Percentiles rank a stretch among this genome's conserved stretches.
These are phyloP conservation scores for Epichloe baconii DNA, from an alignment of 2,329 filamentous ascomycete species.

Conservation along the genomic window DNA sequence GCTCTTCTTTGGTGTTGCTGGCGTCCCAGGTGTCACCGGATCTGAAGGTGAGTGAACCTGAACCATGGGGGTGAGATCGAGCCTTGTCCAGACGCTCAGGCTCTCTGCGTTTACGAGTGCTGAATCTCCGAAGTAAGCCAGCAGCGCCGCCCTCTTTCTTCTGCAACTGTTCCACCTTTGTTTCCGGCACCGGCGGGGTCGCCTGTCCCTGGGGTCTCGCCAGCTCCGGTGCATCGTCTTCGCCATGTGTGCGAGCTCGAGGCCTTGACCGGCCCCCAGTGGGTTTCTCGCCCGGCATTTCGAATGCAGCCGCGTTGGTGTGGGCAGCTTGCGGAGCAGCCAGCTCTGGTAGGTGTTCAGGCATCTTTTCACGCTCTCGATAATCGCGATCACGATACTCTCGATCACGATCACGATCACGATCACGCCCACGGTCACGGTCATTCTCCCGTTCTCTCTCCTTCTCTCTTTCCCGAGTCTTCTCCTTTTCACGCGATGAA, in stretches of 20 bases:
- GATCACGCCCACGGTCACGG: constrained; percentile 12
- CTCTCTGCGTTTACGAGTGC: constrained; percentile 67
- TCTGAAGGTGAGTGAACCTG: constrained; percentile 71
- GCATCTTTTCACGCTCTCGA: constrained; percentile 24
- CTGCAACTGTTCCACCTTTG: constrained; percentile 44
- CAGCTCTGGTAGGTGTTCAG: constrained; percentile 54
- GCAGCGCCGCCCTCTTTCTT: constrained; percentile 83
- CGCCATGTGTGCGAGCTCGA: constrained; percentile 82
- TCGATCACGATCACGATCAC: constrained; percentile 5
- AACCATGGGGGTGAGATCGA: constrained; percentile 60
- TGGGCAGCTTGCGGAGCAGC: constrained; percentile 73
- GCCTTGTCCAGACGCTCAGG: constrained; percentile 48
- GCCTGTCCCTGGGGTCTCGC: constrained; percentile 14
- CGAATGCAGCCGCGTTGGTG: constrained; percentile 73
- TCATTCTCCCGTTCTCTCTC: constrained; percentile 17
- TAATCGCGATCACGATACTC: constrained; percentile 10
- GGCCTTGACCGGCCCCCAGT: constrained; percentile 74
- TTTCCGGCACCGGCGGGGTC: constrained; percentile 33
- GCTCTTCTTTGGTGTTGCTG: constrained; percentile 61
- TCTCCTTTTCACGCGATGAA: background rate
- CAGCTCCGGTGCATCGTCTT: constrained; percentile 70
- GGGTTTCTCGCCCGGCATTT: constrained; percentile 79
- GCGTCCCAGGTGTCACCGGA: constrained; percentile 17
- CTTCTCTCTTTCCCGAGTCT: constrained; percentile 1
- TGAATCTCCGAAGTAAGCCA: constrained; percentile 77